Evolutionary conservation across 768 basidiomycete species (phyloP).

Genomic region (Gymnopilus junonius): DNA sequence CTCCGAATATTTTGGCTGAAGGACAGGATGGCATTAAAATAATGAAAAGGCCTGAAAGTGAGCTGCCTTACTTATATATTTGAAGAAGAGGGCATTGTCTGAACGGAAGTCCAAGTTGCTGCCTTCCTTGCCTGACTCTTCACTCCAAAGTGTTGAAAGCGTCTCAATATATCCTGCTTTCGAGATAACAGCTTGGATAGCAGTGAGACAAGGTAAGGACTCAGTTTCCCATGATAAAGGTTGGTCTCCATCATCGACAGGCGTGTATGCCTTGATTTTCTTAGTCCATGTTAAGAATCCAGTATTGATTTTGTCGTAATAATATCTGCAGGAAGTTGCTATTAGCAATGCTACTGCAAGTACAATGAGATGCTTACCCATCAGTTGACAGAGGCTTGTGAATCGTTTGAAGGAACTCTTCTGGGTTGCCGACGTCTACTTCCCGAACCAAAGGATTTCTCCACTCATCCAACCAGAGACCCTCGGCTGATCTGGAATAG

Average conservation of each 20-base stretch:
- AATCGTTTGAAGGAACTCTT: slow-evolving; percentile 53
- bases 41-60: background rate
- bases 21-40: background rate
- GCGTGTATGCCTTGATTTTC: slow-evolving; percentile 62
- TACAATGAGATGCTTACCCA: slow-evolving; percentile 31
- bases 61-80: slow-evolving; percentile 38
- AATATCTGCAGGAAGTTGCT: slow-evolving; percentile 41
- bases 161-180: slow-evolving; percentile 62
- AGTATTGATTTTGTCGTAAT: slow-evolving; percentile 75
- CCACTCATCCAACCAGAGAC: slow-evolving; percentile 80
- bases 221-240: slow-evolving; percentile 56
- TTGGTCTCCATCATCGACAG: slow-evolving; percentile 39
- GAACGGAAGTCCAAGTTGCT: slow-evolving; percentile 59
- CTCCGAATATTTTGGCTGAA: slow-evolving; percentile 71
- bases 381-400: slow-evolving; percentile 40
- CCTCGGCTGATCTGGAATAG: slow-evolving; percentile 62
- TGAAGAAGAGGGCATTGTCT: slow-evolving; percentile 47
- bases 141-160: slow-evolving; percentile 71
- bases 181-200: slow-evolving; percentile 51
- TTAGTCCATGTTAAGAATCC: slow-evolving; percentile 81
- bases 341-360: slow-evolving; percentile 9
- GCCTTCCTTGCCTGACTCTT: slow-evolving; percentile 71
- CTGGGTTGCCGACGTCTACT: slow-evolving; percentile 50
- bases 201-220: slow-evolving; percentile 54
- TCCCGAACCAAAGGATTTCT: slow-evolving; percentile 58